Evolutionary conservation across 2,329 filamentous ascomycete species (phyloP), one percentile per base, ranked within the genome.

Genomic region (Corniculantispora saksenae): DNA sequence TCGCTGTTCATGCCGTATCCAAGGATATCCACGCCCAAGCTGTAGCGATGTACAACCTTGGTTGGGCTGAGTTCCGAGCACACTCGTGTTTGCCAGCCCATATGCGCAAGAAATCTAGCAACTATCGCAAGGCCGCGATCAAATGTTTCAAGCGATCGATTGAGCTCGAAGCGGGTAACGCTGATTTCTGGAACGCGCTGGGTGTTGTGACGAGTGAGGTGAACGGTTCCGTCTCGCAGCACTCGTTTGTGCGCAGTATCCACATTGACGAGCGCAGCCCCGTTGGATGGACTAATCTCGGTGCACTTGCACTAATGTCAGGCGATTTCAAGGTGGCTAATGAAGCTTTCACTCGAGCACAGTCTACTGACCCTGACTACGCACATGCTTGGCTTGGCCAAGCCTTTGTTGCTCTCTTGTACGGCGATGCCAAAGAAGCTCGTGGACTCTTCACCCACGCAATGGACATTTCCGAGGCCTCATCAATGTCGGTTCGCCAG

Each of bases 171-270:
- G 91, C 94, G 8, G 92, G 93, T 60, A 99, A 98, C 73, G 83
- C 92, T 0, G 94, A 98, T 70, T 98, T 98, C 76, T 99, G 95
- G 95, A 98, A 98, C 73, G 90, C 95, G 0, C 84, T 99, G 3
- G 95, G 94, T 58, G 92, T 98, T 3, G 93, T 92, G 29, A 97
- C 95, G 2, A 94, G 92, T 68, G 87, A 88, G 54, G 84, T 97
- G 69, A 97, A 92, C 72, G 91, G 94, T 0, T 89, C 90, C 64
- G 92, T 99, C 2, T 89, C 95, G 0, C 95, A 99, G 76, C 96
- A 99, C 76, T 89, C 95, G 0, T 94, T 99, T 71, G 91, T 97
- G 15, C 86, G 96, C 70, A 97, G 94, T 70, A 77, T 99, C n/a
- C 91, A 96, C 76, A 82, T 99, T 19, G 96, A 97, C 72, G 94